Conservation (phyloP, 768 basidiomycete genomes). For the Tricholoma saponaceum region DNA sequence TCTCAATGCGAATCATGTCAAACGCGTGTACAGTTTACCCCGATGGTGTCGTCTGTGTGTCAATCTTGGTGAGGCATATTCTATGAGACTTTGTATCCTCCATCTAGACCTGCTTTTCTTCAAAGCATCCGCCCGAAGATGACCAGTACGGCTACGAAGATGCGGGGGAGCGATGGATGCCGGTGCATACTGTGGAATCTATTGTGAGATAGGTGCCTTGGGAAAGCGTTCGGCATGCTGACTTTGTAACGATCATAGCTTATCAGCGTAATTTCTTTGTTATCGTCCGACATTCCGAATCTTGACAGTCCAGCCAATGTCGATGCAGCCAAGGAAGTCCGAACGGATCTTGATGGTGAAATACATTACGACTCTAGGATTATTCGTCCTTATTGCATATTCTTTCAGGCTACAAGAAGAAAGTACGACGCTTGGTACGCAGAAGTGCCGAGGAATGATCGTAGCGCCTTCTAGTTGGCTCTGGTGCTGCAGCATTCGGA, state of each 20-base stretch:
- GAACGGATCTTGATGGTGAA: conserved; percentile 59
- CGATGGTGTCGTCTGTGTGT: conserved; percentile 92
- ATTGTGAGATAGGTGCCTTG: conserved; percentile 54
- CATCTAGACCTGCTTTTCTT: conserved; percentile 3
- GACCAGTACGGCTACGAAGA: conserved; percentile 98
- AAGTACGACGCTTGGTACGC: conserved; percentile 85
- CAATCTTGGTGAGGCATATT: conserved; percentile 68
- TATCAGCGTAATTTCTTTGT: conserved; percentile 91
- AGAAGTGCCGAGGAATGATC: conserved; percentile 81
- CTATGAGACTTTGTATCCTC: not conserved
- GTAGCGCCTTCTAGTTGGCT: conserved; percentile 5
- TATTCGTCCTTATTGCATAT: conserved; percentile 7
- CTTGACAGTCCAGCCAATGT: conserved; percentile 94
- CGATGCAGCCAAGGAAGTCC: conserved; percentile 88
- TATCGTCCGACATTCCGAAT: conserved; percentile 90
- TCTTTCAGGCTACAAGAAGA: conserved; percentile 83
- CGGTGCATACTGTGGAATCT: conserved; percentile 94
- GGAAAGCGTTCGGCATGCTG: conserved; percentile 1
- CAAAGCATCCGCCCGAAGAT: conserved; percentile 89
- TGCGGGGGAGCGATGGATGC: conserved; percentile 95
- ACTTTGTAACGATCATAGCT: conserved; percentile 48
- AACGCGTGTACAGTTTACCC: conserved; percentile 68
- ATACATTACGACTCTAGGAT: not conserved
- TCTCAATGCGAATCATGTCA: conserved; percentile 2
- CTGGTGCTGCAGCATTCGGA: conserved; percentile 4